Base-by-base conservation (phyloP, 2,329 filamentous ascomycete species). In the Diatrype stigma region DNA sequence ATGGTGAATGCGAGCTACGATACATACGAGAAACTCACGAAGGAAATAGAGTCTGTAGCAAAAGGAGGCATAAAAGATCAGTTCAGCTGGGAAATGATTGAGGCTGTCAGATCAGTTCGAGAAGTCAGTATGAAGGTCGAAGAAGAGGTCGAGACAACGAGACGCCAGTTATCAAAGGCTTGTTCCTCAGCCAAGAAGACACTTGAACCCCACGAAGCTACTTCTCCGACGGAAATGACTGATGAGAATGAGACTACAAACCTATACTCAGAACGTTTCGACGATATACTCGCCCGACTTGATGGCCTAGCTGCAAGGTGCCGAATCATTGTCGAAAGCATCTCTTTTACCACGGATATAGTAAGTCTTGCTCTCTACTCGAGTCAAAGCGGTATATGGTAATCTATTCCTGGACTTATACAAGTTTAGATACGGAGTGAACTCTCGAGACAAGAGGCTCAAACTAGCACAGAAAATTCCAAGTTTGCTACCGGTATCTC, bases 261-360 rank as follows among this genome's bases (percentile, higher is more conserved):
- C 42, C 34, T 46, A 30, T 47, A 47, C 16, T 45, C 32, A n/a
- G 49, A 47, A 37, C 37, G 49, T 8, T 51, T 48, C 44, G 34
- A 45, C n/a, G 50, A 52, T 46, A 49, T 52, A 46, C 16, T 17
- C 2, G 37, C 14, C 8, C 42, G 6, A 17, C 17, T 52, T 14
- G 37, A 47, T 12, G 23, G 44, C 16, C 44, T 38, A 22, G 11
- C 32, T 32, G 30, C 50, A n/a, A 46, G 5, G 35, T 52, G 50
- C 21, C 47, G 47, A 26, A 37, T 34, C 3, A 22, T 49, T 6
- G 34, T 49, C 2, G 50, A 49, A 5, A 26, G 21, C 16, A 46
- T 49, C 4, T 46, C 47, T 2, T 47, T 52, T 34, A 22, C 42
- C 16, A 52, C 42, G n/a, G 50, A 52, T 3, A 46, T 52, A 34